These are phyloP conservation scores for Leavenworthia alabamica DNA, from an alignment of 345 rosid species.

Conservation along the genomic window DNA sequence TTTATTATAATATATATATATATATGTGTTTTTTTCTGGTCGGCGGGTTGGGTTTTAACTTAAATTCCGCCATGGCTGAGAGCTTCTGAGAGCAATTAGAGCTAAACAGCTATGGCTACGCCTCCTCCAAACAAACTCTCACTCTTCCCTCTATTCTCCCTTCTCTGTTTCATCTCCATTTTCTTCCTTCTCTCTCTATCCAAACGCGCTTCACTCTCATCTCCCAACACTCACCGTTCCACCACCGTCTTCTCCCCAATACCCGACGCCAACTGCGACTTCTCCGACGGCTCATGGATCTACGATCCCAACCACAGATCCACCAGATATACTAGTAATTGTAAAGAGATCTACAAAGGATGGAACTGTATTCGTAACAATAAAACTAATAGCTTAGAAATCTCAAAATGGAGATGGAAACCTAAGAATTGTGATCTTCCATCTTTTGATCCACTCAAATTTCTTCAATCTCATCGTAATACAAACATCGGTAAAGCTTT, in stretches of 20 bases:
- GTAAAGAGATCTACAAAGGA: conserved; percentile 93
- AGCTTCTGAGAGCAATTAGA: neutral
- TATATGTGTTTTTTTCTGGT: no score
- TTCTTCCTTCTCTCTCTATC: conserved; percentile 50
- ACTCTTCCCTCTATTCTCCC: conserved; percentile 48
- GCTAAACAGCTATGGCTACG: conserved; percentile 26
- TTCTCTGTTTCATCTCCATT: conserved; percentile 57
- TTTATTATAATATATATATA: no score
- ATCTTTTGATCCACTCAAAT: conserved; percentile 51
- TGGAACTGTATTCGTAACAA: conserved; percentile 76
- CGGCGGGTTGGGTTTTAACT: no score
- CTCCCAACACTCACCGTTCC: conserved; percentile 30
- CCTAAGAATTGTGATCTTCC: conserved; percentile 58
- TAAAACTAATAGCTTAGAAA: conserved; percentile 56
- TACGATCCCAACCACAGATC: conserved; percentile 40
- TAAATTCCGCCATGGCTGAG: conserved; percentile 5
- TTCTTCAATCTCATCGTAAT: conserved; percentile 48
- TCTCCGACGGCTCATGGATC: conserved; percentile 74
- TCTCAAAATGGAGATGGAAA: conserved; percentile 82
- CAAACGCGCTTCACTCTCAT: conserved; percentile 37
- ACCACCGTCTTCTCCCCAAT: conserved; percentile 17
- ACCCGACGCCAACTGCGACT: conserved; percentile 40
- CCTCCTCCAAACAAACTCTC: conserved; percentile 37
- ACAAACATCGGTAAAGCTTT: conserved; percentile 57
- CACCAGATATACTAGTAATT: conserved; percentile 44